Conservation (phyloP, 140 eudicot genomes). For the Oenanthe javanica region DNA sequence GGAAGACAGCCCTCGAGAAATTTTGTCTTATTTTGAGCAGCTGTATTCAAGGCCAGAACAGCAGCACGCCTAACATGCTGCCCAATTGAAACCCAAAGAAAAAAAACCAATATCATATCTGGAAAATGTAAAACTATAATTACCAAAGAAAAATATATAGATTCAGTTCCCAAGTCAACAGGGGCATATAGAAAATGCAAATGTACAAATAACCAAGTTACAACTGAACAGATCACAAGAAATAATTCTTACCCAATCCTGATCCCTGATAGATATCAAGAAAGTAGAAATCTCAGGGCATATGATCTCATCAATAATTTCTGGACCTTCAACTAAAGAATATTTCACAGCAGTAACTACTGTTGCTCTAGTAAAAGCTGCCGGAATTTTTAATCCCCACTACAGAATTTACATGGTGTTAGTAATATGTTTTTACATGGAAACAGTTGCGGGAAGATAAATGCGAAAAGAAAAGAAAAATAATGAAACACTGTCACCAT, state of each 20-base stretch:
- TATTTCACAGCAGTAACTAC: constrained; percentile 92
- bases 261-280: constrained; percentile 91
- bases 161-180: background rate
- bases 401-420: constrained; percentile 24
- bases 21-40: constrained; percentile 94
- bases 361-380: constrained; percentile 95
- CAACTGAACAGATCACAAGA: background rate
- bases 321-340: constrained; percentile 96
- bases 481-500: constrained; percentile 11
- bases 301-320: constrained; percentile 74
- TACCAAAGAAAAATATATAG: constrained; percentile 8
- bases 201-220: background rate
- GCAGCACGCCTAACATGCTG: constrained; percentile 99
- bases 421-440: background rate
- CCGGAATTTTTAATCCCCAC: constrained; percentile 72
- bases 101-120: background rate
- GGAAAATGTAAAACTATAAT: constrained; percentile 30
- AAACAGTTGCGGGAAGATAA: background rate
- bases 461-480: constrained; percentile 26
- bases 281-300: constrained; percentile 92
- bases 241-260: constrained; percentile 58
- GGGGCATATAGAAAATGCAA: background rate
- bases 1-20: constrained; percentile 83
- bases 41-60: constrained; percentile 93
- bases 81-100: constrained; percentile 11